phyloP scores from a whole-genome alignment of 176 grass and related monocot genomes.

The Triticum timopheevii region DNA sequence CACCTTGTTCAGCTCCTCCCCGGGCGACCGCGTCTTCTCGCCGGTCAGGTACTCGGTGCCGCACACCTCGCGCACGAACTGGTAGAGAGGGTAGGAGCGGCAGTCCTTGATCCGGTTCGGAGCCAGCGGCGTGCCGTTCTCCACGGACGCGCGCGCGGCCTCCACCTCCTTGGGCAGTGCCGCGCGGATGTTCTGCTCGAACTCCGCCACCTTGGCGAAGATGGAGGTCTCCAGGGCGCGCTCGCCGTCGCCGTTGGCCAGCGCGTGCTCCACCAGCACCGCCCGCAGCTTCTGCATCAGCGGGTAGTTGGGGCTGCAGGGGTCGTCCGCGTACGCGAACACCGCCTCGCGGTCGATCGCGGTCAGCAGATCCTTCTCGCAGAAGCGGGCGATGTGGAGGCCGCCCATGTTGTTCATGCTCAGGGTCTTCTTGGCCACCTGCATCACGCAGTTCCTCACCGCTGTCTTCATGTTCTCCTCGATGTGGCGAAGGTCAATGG shows the following conservation, averaged over 20 bases:
- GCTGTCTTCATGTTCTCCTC: conserved; percentile 85
- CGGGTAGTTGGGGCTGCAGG: conserved; percentile 76
- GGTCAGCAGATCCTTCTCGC: conserved; percentile 73
- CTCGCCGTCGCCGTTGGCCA: conserved; percentile 66
- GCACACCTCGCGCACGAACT: conserved; percentile 68
- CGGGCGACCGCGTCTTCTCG: conserved; percentile 72
- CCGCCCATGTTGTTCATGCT: conserved; percentile 52
- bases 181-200: conserved; percentile 57
- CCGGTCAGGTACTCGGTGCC: conserved; percentile 68
- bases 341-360: conserved; percentile 78
- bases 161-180: conserved; percentile 78
- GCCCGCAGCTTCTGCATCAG: conserved; percentile 84
- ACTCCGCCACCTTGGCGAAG: conserved; percentile 73
- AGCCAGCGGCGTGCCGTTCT: conserved; percentile 55
- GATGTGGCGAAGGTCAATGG: conserved; percentile 77
- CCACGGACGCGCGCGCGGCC: conserved; percentile 56
- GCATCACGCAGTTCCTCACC: conserved; percentile 66
- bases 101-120: conserved; percentile 73
- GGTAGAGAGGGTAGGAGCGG: conserved; percentile 73
- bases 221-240: conserved; percentile 60
- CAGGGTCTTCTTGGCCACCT: conserved; percentile 73
- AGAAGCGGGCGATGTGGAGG: conserved; percentile 72
- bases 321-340: conserved; percentile 91
- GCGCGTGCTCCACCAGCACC: conserved; percentile 74
- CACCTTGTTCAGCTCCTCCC: conserved; percentile 80